phyloP scores from a whole-genome alignment of 768 basidiomycete genomes.

The Suillus variegatus region DNA sequence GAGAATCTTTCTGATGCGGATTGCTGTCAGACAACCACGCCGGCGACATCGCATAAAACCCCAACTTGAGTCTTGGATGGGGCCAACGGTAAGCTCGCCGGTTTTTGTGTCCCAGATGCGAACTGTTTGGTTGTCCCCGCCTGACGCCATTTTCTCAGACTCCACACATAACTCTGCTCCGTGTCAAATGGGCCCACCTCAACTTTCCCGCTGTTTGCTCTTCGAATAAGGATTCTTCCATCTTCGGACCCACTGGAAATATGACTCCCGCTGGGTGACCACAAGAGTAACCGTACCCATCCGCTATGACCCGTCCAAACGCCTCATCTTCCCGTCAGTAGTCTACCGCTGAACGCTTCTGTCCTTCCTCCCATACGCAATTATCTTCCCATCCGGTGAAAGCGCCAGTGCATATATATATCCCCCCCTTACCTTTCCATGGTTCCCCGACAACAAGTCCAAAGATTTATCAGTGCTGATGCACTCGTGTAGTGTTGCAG shows the following conservation, averaged over 20 bases:
- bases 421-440: neutral
- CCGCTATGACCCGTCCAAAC: neutral
- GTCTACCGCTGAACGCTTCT: neutral
- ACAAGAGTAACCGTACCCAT: neutral
- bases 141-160: no score
- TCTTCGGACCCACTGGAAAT: neutral
- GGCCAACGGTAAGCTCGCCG: no score
- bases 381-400: neutral
- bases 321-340: neutral
- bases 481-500: constrained; percentile 60
- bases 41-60: no score
- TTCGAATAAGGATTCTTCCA: neutral
- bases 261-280: neutral
- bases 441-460: neutral
- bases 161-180: no score
- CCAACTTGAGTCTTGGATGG: no score
- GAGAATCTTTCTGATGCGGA: no score
- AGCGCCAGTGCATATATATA: neutral
- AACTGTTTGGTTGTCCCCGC: no score
- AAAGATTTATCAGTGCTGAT: neutral
- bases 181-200: no score
- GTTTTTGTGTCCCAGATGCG: no score
- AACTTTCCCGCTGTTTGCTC: no score
- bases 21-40: no score
- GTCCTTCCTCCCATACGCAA: neutral